phyloP scores from a whole-genome alignment of 495 filamentous ascomycete species.

The Penicillium samsonianum region DNA sequence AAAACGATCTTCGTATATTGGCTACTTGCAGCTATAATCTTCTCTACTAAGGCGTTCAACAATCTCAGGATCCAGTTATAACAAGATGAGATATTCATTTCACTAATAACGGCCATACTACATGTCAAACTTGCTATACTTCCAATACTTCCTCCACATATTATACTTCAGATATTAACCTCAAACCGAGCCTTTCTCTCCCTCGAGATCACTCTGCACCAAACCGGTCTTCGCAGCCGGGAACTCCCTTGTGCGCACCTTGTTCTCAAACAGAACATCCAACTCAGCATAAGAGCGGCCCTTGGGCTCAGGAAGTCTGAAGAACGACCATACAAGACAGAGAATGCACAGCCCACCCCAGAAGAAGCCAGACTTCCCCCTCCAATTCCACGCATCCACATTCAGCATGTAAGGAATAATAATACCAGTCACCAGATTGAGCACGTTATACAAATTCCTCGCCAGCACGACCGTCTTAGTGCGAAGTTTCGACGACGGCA shows the following conservation, averaged over 20 bases:
- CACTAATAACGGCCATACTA: neutral
- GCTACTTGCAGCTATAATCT: neutral
- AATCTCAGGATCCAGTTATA: neutral
- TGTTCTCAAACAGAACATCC: constrained; percentile 41
- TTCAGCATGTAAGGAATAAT: constrained; percentile 70
- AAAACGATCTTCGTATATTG: neutral
- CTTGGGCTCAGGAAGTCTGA: constrained; percentile 62
- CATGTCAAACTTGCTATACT: neutral
- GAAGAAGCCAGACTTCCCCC: constrained; percentile 68
- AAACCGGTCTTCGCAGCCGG: constrained; percentile 9
- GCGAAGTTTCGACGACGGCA: constrained; percentile 57
- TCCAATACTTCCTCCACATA: neutral
- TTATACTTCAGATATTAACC: neutral
- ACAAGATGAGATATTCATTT: neutral
- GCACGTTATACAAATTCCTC: constrained; percentile 57
- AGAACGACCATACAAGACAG: constrained; percentile 46
- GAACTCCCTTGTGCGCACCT: constrained; percentile 35
- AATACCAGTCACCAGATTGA: constrained; percentile 62
- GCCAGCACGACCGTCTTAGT: constrained; percentile 64
- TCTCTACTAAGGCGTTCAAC: neutral
- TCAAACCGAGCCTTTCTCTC: neutral
- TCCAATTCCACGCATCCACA: constrained; percentile 61
- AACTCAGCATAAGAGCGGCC: constrained; percentile 62
- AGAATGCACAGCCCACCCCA: constrained; percentile 57
- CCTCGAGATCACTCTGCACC: constrained; percentile 10